Conservation (phyloP, 2,329 filamentous ascomycete genomes). For the Hymenoscyphus scutula region DNA sequence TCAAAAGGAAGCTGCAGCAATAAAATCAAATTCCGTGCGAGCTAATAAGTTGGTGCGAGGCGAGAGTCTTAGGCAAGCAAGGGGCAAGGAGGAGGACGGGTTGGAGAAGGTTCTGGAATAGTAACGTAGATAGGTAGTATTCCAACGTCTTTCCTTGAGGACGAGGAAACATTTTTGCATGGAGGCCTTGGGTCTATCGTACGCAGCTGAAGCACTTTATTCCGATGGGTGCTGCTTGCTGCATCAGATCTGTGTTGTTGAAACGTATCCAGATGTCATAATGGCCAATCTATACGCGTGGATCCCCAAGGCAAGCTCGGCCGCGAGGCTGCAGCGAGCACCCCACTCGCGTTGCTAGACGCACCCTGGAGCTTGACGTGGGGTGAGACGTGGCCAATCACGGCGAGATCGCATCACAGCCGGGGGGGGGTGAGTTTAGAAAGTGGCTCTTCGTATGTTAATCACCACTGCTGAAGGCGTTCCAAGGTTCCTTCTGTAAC, state of each 20-base stretch:
- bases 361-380: not conserved
- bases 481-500: not conserved
- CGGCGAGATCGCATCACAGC: not conserved
- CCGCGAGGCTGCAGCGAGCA: not conserved
- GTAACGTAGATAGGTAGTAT: not conserved
- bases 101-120: conserved; percentile 1
- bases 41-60: not conserved
- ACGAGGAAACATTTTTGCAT: not conserved
- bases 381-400: not conserved
- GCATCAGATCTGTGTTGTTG: not conserved
- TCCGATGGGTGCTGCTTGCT: not conserved
- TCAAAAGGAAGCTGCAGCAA: not conserved
- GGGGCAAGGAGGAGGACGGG: no score
- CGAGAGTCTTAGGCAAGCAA: not conserved
- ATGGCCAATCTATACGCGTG: not conserved
- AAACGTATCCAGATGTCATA: not conserved
- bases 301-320: conserved; percentile 1
- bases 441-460: no score
- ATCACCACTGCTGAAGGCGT: not conserved
- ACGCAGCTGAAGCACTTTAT: not conserved
- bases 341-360: not conserved
- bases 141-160: not conserved
- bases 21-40: not conserved
- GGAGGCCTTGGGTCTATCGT: not conserved
- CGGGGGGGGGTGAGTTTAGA: no score